Conservation (phyloP, 2,329 filamentous ascomycete genomes). For the Sporothrix schenckii region DNA sequence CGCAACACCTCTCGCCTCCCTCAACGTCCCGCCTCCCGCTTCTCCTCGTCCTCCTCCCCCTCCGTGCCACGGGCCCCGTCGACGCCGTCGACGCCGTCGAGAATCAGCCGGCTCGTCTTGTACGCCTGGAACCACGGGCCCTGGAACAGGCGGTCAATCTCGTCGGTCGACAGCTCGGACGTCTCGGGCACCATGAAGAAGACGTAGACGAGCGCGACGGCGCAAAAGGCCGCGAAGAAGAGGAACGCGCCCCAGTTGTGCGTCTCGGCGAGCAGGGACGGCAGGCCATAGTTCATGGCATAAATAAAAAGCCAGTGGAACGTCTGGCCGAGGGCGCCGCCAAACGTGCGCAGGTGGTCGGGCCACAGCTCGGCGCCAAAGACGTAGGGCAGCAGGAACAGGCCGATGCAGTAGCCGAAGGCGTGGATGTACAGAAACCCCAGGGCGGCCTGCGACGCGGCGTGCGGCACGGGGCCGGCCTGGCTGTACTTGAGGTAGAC, state of each 20-base stretch:
- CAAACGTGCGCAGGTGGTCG: constrained; percentile 50
- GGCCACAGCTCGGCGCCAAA: constrained; percentile 52
- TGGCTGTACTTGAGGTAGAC: constrained; percentile 46
- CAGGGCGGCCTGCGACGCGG: constrained; percentile 44
- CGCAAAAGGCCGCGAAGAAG: constrained; percentile 42
- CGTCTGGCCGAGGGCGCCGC: constrained; percentile 43
- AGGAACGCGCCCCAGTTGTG: constrained; percentile 41
- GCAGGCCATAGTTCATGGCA: constrained; percentile 41
- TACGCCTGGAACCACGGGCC: constrained; percentile 40
- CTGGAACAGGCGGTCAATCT: constrained; percentile 46
- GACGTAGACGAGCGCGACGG: constrained; percentile 43
- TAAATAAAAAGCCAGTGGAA: constrained; percentile 50
- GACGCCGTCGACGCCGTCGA: neutral
- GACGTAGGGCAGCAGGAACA: constrained; percentile 49
- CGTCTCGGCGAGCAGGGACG: constrained; percentile 41
- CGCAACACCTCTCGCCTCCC: too few species aligned
- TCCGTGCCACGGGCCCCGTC: neutral
- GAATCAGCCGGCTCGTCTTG: constrained; percentile 16
- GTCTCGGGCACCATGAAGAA: constrained; percentile 47
- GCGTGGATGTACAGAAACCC: constrained; percentile 51
- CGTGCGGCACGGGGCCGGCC: constrained; percentile 37
- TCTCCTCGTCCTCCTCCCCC: constrained; percentile 36
- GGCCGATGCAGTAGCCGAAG: constrained; percentile 48
- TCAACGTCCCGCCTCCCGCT: neutral
- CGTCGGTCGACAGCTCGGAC: constrained; percentile 45